phyloP scores from a whole-genome alignment of 1,284 basidiomycete species.

The Ceratobasidium sp. region DNA sequence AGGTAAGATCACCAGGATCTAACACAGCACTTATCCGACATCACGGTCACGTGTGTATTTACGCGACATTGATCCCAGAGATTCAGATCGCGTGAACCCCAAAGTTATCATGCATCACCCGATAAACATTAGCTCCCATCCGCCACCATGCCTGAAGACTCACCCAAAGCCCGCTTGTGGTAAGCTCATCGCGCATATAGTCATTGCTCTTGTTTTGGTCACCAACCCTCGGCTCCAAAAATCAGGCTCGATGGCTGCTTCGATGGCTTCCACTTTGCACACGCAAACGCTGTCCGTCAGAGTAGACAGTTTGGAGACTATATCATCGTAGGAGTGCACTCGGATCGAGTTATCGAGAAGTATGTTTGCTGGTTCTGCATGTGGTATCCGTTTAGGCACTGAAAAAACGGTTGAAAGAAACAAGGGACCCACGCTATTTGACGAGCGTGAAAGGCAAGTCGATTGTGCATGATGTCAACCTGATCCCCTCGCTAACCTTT shows the following conservation, averaged over 20 bases:
- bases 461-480: conserved; percentile 8
- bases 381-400: conserved; percentile 19
- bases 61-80: conserved; percentile 30
- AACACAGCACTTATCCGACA: background rate
- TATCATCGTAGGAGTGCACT: conserved; percentile 49
- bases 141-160: conserved; percentile 26
- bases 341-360: conserved; percentile 50
- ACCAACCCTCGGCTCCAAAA: conserved; percentile 8
- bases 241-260: conserved; percentile 49
- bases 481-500: conserved; percentile 8
- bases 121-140: conserved; percentile 36
- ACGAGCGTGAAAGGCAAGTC: conserved; percentile 48
- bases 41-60: conserved; percentile 30
- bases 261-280: conserved; percentile 49
- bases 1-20: background rate
- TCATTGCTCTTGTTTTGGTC: background rate
- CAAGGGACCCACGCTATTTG: conserved; percentile 50
- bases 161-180: conserved; percentile 40
- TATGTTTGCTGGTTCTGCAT: conserved; percentile 15
- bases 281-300: conserved; percentile 48
- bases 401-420: conserved; percentile 43
- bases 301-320: conserved; percentile 45
- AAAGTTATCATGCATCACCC: conserved; percentile 33
- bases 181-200: conserved; percentile 24
- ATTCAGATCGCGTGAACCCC: conserved; percentile 35